phyloP scores from a whole-genome alignment of 169 alveolate species.

The Cryptosporidium viatorum region DNA sequence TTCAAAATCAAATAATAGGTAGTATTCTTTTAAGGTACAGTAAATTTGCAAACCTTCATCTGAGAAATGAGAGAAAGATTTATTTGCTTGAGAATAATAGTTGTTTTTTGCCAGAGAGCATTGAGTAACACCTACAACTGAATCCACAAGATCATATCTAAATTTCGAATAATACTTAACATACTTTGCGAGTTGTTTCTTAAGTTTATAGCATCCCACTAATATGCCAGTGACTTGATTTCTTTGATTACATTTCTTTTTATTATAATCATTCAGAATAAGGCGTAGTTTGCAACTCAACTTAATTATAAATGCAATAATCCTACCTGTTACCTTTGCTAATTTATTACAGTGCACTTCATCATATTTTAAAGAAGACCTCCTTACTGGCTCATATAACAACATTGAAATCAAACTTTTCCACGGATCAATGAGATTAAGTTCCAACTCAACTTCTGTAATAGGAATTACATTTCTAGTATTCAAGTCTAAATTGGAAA shows the following conservation, averaged over 20 bases:
- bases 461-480: background rate
- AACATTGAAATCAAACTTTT: constrained; percentile 20
- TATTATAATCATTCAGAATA: background rate
- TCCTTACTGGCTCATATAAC: constrained; percentile 41
- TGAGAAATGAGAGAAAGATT: background rate
- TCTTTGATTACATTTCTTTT: constrained; percentile 18
- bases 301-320: background rate
- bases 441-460: background rate
- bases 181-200: background rate
- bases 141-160: constrained; percentile 15
- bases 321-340: background rate
- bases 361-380: background rate
- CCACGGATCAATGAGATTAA: constrained; percentile 13
- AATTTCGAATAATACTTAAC: background rate
- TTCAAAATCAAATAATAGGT: constrained; percentile 5
- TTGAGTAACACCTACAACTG: constrained; percentile 32
- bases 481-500: background rate
- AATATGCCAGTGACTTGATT: background rate
- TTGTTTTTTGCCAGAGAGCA: constrained; percentile 39
- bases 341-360: constrained; percentile 24
- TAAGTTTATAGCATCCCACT: background rate
- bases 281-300: background rate
- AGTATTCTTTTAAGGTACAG: constrained; percentile 31
- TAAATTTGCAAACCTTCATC: background rate
- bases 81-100: background rate